Base-by-base conservation (phyloP, 2,329 filamentous ascomycete species). In the Colletotrichum plurivorum region DNA sequence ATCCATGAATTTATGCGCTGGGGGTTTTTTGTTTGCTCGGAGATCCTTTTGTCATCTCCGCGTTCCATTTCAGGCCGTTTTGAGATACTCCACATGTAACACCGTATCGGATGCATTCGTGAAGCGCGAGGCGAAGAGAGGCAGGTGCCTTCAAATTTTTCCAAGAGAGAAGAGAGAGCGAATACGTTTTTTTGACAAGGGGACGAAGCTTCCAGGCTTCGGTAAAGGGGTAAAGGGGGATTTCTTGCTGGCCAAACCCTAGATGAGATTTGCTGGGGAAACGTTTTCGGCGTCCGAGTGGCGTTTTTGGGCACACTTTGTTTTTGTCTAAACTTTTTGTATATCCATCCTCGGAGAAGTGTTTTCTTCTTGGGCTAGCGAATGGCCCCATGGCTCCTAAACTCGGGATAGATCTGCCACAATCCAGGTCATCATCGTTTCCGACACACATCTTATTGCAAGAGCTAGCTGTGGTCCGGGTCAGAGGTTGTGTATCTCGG, bases 41-140 rank as follows among this genome's bases (percentile, higher is more conserved):
- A 25, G n/a, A 27, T 20, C 13, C 4, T 46, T 46, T 67, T 45
- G 20, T 9, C 15, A 13, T 46, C 39, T 51, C 25, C 41, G n/a
- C 27, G 4, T 58, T 53, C 16, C 48, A 9, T 63, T 54, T 49
- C 54, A 54, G 45, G 49, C n/a, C 41, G 41, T 51, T 31, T 59
- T 59, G 65, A 49, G 61, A 68, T 68, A 68, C 66, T 65, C 66
- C 60, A 43, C 27, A 36, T 65, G 54, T 68, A 65, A 59, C 16
- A 58, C 22, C 43, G n/a, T 68, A 65, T 39, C 27, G 41, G 27
- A 68, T 45, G 61, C n/a, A 20, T 27, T 51, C 31, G 41, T 22
- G 41, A 41, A 45, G 66, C 66, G 49, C 27, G 22, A 36, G 7
- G 51, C 4, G 12, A 36, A 18, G 46, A 31, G 27, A 55, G 9